Percentiles rank a stretch among this genome's conserved stretches.
Conservation (phyloP, 352 stramenopile genomes). For the Phytophthora tubulina region DNA sequence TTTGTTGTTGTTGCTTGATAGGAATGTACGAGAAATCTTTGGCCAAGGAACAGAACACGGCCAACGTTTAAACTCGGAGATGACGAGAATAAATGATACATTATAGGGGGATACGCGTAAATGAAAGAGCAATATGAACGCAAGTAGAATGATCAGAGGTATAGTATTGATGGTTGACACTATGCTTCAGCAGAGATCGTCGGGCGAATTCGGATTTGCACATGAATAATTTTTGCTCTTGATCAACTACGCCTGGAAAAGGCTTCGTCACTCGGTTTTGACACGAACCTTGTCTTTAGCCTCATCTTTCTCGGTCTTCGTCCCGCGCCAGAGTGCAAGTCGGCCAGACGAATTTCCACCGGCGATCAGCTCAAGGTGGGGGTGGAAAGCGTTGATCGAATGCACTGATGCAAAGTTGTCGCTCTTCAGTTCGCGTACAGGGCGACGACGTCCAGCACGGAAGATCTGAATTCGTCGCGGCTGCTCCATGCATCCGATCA, state of each 20-base stretch:
- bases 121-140: conserved; percentile 22
- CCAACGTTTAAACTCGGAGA: conserved; percentile 18
- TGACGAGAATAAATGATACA: conserved; percentile 21
- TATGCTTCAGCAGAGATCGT: background rate
- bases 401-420: conserved; percentile 84
- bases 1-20: conserved; percentile 23
- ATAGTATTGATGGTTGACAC: conserved; percentile 9
- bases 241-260: too few species aligned
- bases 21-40: conserved; percentile 78
- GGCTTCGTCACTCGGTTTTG: conserved; percentile 20
- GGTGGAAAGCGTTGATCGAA: conserved; percentile 91
- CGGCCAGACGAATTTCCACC: conserved; percentile 84
- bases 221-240: too few species aligned
- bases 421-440: conserved; percentile 75
- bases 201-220: background rate
- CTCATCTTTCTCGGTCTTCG: conserved; percentile 33
- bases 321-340: conserved; percentile 65
- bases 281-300: conserved; percentile 9
- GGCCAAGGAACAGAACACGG: conserved; percentile 51
- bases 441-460: conserved; percentile 65
- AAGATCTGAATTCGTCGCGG: conserved; percentile 88
- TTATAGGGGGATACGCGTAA: conserved; percentile 13
- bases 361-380: conserved; percentile 69
- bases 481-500: conserved; percentile 87
- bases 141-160: conserved; percentile 20